Percentiles rank a stretch among this genome's conserved stretches.
Evolutionary conservation across 176 grass and related monocot genomes (phyloP).

Genomic region (Oryza nivara): DNA sequence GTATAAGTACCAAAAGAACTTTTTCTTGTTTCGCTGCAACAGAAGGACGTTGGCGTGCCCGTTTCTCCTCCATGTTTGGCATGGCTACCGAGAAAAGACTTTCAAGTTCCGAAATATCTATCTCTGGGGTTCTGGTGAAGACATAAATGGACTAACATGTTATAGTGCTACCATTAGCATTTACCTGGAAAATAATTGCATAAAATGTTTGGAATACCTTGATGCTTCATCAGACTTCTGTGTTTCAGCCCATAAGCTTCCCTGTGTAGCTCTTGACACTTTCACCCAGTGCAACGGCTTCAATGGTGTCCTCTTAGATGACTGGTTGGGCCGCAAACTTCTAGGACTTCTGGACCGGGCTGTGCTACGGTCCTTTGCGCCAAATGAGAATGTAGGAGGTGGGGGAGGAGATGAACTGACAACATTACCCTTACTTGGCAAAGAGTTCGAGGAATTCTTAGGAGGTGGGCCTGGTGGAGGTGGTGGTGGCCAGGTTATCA

Average conservation of each 20-base stretch:
- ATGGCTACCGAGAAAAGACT: conserved; percentile 82
- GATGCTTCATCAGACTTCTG: conserved; percentile 69
- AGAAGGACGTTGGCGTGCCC: conserved; percentile 48
- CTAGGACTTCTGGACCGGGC: conserved; percentile 62
- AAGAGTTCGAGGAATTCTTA: conserved; percentile 40
- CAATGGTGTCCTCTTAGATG: conserved; percentile 72
- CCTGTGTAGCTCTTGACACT: conserved; percentile 81
- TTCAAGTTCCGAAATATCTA: conserved; percentile 90
- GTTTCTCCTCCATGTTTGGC: conserved; percentile 69
- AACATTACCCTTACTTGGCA: conserved; percentile 47
- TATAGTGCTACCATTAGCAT: conserved; percentile 15
- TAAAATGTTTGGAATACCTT: conserved; percentile 43
- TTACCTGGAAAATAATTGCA: conserved; percentile 33
- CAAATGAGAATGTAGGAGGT: conserved; percentile 63
- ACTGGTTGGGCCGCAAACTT: conserved; percentile 51
- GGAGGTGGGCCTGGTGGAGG: conserved; percentile 46
- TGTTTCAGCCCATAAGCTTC: conserved; percentile 96
- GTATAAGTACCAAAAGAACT: conserved; percentile 69
- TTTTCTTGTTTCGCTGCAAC: conserved; percentile 69
- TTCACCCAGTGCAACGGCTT: conserved; percentile 96
- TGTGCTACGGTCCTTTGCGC: conserved; percentile 46
- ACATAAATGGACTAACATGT: conserved; percentile 36
- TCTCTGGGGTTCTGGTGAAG: conserved; percentile 76
- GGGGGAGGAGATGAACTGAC: conserved; percentile 58
- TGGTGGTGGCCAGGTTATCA: conserved; percentile 34